These are phyloP conservation scores for Stephanodiscus minutulus DNA, from an alignment of 108 stramenopile species.

Conservation along the genomic window DNA sequence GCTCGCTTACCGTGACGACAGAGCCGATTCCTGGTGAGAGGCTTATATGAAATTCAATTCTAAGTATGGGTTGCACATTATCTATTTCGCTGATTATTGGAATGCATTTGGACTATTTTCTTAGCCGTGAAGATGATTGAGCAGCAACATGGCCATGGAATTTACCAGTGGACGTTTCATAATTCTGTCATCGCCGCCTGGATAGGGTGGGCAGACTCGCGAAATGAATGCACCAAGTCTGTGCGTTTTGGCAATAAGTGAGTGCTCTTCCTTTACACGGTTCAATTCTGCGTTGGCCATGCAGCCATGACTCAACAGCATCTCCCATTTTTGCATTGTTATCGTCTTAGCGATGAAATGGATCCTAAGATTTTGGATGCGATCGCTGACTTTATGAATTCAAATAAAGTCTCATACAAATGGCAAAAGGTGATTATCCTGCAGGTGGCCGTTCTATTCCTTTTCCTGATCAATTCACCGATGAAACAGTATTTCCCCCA, in stretches of 20 bases:
- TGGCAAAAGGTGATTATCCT: slow-evolving; percentile 53
- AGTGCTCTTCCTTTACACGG: not conserved
- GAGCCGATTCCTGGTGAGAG: slow-evolving; percentile 55
- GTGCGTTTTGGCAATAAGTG: slow-evolving; percentile 65
- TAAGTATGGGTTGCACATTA: not conserved
- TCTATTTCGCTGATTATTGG: not conserved
- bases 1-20: slow-evolving; percentile 62
- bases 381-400: slow-evolving; percentile 70
- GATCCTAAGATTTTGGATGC: slow-evolving; percentile 52
- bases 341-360: slow-evolving; percentile 51
- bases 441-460: not conserved
- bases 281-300: not conserved
- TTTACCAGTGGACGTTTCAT: slow-evolving; percentile 67
- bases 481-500: not conserved
- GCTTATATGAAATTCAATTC: no score
- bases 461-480: not conserved
- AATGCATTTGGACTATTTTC: not conserved
- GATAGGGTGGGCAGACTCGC: slow-evolving; percentile 75
- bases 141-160: slow-evolving; percentile 47
- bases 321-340: not conserved
- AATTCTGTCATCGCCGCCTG: slow-evolving; percentile 79
- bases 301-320: not conserved
- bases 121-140: slow-evolving; percentile 63
- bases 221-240: slow-evolving; percentile 75
- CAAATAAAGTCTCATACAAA: slow-evolving; percentile 62